Evolutionary conservation across 148 eudicot genomes (phyloP), one percentile per base, ranked within the genome.

Genomic region (Silene uniflora): DNA sequence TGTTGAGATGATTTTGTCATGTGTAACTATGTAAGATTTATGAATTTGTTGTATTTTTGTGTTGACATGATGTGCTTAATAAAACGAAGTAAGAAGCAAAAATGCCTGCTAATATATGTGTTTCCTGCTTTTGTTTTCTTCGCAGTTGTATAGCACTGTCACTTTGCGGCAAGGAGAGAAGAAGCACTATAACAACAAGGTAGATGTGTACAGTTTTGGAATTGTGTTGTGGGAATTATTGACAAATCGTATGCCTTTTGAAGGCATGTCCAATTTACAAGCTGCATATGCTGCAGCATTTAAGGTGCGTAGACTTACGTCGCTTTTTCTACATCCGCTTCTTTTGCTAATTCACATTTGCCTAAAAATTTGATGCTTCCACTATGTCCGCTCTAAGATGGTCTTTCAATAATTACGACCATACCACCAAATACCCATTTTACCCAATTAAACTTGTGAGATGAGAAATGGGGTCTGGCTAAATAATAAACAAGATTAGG

Each of bases 281-380:
- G 97, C 96, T 88, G 98, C 96, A 58, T 93, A 93, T 86, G 93
- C 93, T 82, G 96, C 97, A 77, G 98, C 96, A 39, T 93, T 93
- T 77, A 93, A 93, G 97, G 97, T 93, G 22, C 21, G 80, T 75
- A 62, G 69, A 68, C 67, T 59, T 70, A 7, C 61, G 49, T 47
- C 56, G 49, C 24, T 79, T 71, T 62, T 21, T 24, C 42, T 35
- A 65, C 24, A 19, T 18, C 69, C 5, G 42, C 71, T 71, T 25
- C 54, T 7, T 22, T 72, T 27, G 6, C 3, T 62, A 23, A 12
- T 62, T 62, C 23, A 6, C 32, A 23, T 25, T 25, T 62, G 14
- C 12, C 39, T 9, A 23, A 52, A 52, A 52, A 52, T 52, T 52
- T 52, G 17, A 16, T 49, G 54, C 54, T 49, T 49, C 54, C 14